Conservation (phyloP, 2,329 filamentous ascomycete species). For the Trichoderma arundinaceum region DNA sequence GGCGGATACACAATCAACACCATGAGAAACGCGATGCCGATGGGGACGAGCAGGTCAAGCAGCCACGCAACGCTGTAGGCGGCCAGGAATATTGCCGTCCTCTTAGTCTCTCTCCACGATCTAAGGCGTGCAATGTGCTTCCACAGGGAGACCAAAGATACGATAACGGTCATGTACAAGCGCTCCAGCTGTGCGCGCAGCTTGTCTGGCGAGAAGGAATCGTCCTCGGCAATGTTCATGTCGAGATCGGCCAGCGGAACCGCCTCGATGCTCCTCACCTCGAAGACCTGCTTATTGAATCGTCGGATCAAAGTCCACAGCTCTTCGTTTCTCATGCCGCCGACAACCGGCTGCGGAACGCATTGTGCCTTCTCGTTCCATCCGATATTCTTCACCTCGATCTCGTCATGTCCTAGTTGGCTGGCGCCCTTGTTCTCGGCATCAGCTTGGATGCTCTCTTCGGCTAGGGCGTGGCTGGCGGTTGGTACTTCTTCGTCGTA, state of each 20-base stretch:
- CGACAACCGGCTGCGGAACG: conserved; percentile 66
- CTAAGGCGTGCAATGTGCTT: conserved; percentile 79
- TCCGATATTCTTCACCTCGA: conserved; percentile 69
- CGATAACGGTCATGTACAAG: conserved; percentile 78
- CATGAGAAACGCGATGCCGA: conserved; percentile 63
- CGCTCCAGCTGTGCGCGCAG: conserved; percentile 77
- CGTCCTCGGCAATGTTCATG: conserved; percentile 79
- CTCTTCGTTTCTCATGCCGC: conserved; percentile 73
- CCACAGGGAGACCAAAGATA: conserved; percentile 67
- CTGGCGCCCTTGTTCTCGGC: conserved; percentile 51
- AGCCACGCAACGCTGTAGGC: conserved; percentile 71
- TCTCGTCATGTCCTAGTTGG: conserved; percentile 55
- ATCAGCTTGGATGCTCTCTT: conserved; percentile 38
- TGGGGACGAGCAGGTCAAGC: conserved; percentile 71
- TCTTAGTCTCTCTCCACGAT: conserved; percentile 75
- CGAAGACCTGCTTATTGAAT: conserved; percentile 73
- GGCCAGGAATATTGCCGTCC: conserved; percentile 67
- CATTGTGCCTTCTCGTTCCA: conserved; percentile 66
- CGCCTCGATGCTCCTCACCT: conserved; percentile 68
- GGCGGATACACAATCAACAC: conserved; percentile 69
- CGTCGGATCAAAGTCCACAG: conserved; percentile 73
- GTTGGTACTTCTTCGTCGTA: conserved; percentile 43
- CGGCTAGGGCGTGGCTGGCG: conserved; percentile 46
- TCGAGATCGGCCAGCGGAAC: conserved; percentile 69
- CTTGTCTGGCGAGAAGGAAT: conserved; percentile 86